Percentiles rank a stretch among this genome's conserved stretches.
phyloP scores from a whole-genome alignment of 108 stramenopile species.

The Pseudonitzschia delicatissima region DNA sequence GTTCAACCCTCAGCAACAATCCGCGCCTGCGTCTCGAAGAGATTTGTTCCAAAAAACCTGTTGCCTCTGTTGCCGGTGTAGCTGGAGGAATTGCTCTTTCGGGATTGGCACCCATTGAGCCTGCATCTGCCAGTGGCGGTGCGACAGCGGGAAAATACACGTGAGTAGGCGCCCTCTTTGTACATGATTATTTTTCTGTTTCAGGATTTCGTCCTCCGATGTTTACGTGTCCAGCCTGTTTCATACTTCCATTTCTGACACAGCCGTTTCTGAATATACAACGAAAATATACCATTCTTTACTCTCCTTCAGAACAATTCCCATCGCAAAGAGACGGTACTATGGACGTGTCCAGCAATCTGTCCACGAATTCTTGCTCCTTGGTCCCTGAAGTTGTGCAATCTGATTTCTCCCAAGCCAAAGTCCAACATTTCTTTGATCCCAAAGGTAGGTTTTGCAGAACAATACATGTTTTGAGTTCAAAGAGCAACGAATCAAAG shows the following conservation, averaged over 20 bases:
- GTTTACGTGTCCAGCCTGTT: neutral
- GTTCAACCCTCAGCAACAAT: neutral
- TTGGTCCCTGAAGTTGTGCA: constrained; percentile 82
- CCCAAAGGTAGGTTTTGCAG: constrained; percentile 13
- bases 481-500: no score
- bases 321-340: constrained; percentile 82
- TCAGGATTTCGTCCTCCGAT: neutral
- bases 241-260: neutral
- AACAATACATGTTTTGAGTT: no score
- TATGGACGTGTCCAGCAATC: constrained; percentile 79
- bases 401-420: constrained; percentile 55
- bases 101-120: neutral
- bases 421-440: constrained; percentile 62
- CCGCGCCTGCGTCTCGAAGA: neutral
- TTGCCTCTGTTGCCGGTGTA: constrained; percentile 1
- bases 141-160: constrained; percentile 89
- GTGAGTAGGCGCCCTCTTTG: constrained; percentile 30
- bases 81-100: neutral
- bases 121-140: constrained; percentile 59
- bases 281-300: neutral
- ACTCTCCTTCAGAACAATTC: constrained; percentile 49
- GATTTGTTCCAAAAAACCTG: constrained; percentile 4
- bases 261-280: neutral
- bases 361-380: constrained; percentile 72
- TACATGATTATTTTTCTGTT: neutral